phyloP scores from a whole-genome alignment of 2,329 filamentous ascomycete genomes.

The Alternaria ethzedia region DNA sequence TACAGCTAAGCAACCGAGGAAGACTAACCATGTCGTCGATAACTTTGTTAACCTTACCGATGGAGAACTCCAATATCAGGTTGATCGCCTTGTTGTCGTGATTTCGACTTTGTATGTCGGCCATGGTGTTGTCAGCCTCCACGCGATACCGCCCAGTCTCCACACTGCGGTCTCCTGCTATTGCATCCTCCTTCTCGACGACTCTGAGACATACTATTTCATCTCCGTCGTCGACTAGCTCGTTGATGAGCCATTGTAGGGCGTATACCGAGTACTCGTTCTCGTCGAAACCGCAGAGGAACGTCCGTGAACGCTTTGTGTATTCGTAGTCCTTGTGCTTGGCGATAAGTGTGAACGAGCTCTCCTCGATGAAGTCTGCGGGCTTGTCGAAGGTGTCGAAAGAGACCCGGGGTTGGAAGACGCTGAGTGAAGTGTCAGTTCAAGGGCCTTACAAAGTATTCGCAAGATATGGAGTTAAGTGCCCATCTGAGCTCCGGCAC shows the following conservation, averaged over 20 bases:
- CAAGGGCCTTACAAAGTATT: constrained; percentile 1
- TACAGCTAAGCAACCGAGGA: not conserved
- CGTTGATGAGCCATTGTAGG: constrained; percentile 88
- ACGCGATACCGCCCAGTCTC: constrained; percentile 75
- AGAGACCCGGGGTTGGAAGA: constrained; percentile 72
- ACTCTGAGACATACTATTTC: constrained; percentile 91
- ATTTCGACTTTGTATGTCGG: constrained; percentile 80
- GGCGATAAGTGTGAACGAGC: constrained; percentile 79
- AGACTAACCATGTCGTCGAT: constrained; percentile 84
- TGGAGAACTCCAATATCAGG: constrained; percentile 82
- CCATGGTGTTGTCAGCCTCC: constrained; percentile 76
- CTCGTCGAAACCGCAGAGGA: constrained; percentile 89
- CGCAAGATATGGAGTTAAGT: constrained; percentile 22
- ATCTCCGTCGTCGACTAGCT: constrained; percentile 91
- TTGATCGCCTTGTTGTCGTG: constrained; percentile 82
- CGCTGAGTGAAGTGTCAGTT: constrained; percentile 49
- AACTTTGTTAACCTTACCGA: constrained; percentile 87
- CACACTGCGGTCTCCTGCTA: constrained; percentile 65
- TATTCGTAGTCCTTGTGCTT: constrained; percentile 87
- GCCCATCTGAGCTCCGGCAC: constrained; percentile 19
- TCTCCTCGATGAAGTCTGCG: constrained; percentile 62
- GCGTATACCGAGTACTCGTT: constrained; percentile 93
- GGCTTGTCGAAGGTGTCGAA: constrained; percentile 77
- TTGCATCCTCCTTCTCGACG: constrained; percentile 80
- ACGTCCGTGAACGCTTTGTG: constrained; percentile 80